These are phyloP conservation scores for Raffaelea deltoideospora DNA, from an alignment of 2,329 filamentous ascomycete genomes.

Conservation along the genomic window DNA sequence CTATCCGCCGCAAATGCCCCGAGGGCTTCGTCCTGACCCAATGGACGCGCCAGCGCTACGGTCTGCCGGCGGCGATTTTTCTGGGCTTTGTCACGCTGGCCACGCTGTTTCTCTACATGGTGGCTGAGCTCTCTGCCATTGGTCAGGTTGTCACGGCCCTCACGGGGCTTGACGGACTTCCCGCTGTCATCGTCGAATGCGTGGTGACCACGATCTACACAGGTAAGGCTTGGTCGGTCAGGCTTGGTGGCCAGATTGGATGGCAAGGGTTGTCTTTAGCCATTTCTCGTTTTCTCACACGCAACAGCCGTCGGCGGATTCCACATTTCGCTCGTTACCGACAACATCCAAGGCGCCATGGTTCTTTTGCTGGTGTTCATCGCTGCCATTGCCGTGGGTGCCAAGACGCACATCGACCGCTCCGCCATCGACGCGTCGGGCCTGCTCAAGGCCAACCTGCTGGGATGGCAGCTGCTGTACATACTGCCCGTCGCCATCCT, in stretches of 20 bases:
- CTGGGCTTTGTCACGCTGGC: slow-evolving; percentile 65
- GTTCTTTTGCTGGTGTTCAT: slow-evolving; percentile 61
- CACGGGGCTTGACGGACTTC: slow-evolving; percentile 60
- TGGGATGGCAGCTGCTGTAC: slow-evolving; percentile 78
- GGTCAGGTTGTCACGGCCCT: slow-evolving; percentile 63
- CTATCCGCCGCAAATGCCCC: slow-evolving; percentile 66
- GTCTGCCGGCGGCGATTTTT: slow-evolving; percentile 51
- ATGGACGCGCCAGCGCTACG: slow-evolving; percentile 71
- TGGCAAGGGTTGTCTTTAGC: background rate
- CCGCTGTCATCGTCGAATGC: slow-evolving; percentile 64
- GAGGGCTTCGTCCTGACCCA: slow-evolving; percentile 76
- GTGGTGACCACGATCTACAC: slow-evolving; percentile 71
- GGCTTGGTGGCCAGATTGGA: background rate
- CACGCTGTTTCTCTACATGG: slow-evolving; percentile 78
- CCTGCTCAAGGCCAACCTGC: slow-evolving; percentile 49
- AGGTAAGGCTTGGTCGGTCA: slow-evolving; percentile 32
- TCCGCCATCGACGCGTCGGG: slow-evolving; percentile 53
- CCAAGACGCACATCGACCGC: slow-evolving; percentile 56
- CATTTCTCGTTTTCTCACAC: too few relatives aligned
- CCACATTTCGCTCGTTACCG: slow-evolving; percentile 70
- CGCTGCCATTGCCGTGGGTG: slow-evolving; percentile 63
- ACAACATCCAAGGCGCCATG: slow-evolving; percentile 69
- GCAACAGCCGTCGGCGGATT: slow-evolving; percentile 61
- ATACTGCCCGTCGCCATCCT: slow-evolving; percentile 68
- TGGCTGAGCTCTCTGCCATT: slow-evolving; percentile 66